These are phyloP conservation scores for Coix lacrymajobi DNA, from an alignment of 176 grass and related monocot species.

Conservation along the genomic window DNA sequence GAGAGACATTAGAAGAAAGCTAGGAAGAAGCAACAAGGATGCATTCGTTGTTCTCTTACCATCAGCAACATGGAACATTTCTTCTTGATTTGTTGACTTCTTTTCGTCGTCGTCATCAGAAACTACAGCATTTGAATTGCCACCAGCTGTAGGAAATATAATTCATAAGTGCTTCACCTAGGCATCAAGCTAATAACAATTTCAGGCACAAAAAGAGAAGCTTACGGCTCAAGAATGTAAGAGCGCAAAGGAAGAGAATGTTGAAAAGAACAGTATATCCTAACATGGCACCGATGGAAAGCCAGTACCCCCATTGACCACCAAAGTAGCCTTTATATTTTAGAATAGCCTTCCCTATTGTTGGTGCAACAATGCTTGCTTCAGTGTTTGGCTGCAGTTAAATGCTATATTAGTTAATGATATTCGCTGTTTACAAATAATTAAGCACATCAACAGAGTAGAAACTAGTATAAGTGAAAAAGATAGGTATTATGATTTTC, in stretches of 20 bases:
- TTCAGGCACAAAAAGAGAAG: neutral
- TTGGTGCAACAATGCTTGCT: slow-evolving; percentile 42
- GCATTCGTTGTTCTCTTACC: neutral
- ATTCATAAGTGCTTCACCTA: neutral
- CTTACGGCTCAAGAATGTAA: slow-evolving; percentile 77
- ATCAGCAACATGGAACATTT: neutral
- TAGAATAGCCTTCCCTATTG: slow-evolving; percentile 70
- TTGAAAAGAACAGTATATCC: slow-evolving; percentile 74
- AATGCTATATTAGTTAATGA: slow-evolving; percentile 8
- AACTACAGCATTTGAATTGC: slow-evolving; percentile 39
- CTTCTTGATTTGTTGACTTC: neutral
- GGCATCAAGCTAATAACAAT: neutral
- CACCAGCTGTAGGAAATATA: slow-evolving; percentile 40
- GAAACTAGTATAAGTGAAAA: neutral
- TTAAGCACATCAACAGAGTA: neutral
- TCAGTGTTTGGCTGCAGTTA: slow-evolving; percentile 56
- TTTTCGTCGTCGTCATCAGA: slow-evolving; percentile 36
- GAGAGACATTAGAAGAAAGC: neutral
- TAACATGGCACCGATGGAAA: slow-evolving; percentile 59
- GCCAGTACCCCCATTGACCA: slow-evolving; percentile 58
- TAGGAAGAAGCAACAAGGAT: neutral
- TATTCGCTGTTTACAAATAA: neutral
- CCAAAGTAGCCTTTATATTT: slow-evolving; percentile 71
- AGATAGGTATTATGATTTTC: neutral
- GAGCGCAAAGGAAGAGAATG: slow-evolving; percentile 47